Conservation (phyloP, 805 yeast genomes). For the Yarrowia deformans region DNA sequence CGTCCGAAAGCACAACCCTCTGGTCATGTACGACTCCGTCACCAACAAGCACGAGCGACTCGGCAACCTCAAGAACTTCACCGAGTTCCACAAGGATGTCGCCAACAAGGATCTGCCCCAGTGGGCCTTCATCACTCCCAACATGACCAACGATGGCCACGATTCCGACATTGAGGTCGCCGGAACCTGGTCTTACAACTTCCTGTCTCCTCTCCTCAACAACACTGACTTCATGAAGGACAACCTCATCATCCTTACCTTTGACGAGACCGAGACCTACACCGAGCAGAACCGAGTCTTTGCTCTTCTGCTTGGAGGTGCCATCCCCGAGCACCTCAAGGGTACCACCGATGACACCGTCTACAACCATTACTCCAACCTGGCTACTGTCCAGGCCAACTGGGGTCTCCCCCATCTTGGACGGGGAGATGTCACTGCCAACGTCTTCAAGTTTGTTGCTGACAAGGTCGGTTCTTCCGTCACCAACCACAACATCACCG, state of each 20-base stretch:
- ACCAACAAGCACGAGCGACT: slow-evolving; percentile 51
- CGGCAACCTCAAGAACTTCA: slow-evolving; percentile 58
- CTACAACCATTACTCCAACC: slow-evolving; percentile 62
- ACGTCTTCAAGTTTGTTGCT: slow-evolving; percentile 57
- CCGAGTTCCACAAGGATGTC: slow-evolving; percentile 55
- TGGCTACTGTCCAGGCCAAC: slow-evolving; percentile 59
- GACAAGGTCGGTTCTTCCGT: slow-evolving; percentile 45
- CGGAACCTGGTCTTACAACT: slow-evolving; percentile 57
- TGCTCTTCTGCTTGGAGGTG: slow-evolving; percentile 59
- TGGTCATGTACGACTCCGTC: slow-evolving; percentile 55
- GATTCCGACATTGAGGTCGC: slow-evolving; percentile 57
- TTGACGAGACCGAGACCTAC: slow-evolving; percentile 59
- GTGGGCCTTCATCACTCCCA: slow-evolving; percentile 62
- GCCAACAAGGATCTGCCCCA: slow-evolving; percentile 56
- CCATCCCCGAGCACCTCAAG: slow-evolving; percentile 52
- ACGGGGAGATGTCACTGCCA: slow-evolving; percentile 60
- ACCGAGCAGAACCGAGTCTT: slow-evolving; percentile 56
- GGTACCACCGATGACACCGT: slow-evolving; percentile 58
- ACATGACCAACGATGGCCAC: slow-evolving; percentile 62
- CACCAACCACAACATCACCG: slow-evolving; percentile 31
- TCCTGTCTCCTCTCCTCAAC: slow-evolving; percentile 55
- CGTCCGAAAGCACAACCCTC: slow-evolving; percentile 62
- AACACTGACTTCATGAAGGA: slow-evolving; percentile 58
- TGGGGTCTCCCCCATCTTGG: slow-evolving; percentile 60
- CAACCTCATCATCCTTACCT: slow-evolving; percentile 58